Conservation (phyloP, 495 filamentous ascomycete species). For the Penicillium fimorum region DNA sequence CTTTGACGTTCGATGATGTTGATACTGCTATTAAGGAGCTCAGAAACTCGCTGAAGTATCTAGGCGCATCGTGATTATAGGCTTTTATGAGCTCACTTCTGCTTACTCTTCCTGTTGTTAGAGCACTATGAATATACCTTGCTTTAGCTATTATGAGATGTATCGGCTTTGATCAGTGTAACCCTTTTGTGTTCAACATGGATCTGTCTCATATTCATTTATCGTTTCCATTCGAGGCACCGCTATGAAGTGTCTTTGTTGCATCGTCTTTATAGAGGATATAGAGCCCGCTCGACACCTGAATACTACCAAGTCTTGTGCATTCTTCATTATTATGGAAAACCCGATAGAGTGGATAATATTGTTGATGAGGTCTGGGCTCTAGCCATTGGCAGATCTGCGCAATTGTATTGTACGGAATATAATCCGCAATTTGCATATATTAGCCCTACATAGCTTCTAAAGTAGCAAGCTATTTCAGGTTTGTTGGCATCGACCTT, state of each 20-base stretch:
- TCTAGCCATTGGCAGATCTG: too few relatives aligned
- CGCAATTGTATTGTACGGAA: too few relatives aligned
- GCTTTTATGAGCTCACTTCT: background rate
- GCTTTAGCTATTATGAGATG: background rate
- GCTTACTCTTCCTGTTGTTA: background rate
- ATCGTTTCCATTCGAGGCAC: background rate
- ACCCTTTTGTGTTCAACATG: background rate
- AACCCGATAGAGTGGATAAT: too few relatives aligned
- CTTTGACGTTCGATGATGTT: constrained; percentile 94
- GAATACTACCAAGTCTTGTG: background rate
- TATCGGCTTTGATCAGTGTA: background rate
- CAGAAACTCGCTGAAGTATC: constrained; percentile 60
- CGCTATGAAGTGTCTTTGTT: background rate
- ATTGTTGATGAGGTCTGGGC: too few relatives aligned
- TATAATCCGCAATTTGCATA: too few relatives aligned
- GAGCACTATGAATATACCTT: constrained; percentile 13
- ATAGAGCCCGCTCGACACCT: background rate
- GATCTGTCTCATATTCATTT: background rate
- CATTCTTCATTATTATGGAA: too few relatives aligned
- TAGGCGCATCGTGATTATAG: constrained; percentile 37
- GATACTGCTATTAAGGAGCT: constrained; percentile 86
- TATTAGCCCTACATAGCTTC: too few relatives aligned
- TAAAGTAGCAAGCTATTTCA: too few relatives aligned
- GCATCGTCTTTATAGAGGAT: too few relatives aligned
- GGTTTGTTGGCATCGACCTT: too few relatives aligned